Conservation (phyloP, 1,139 yeast genomes). For the Saccharomyces hybrid region DNA sequence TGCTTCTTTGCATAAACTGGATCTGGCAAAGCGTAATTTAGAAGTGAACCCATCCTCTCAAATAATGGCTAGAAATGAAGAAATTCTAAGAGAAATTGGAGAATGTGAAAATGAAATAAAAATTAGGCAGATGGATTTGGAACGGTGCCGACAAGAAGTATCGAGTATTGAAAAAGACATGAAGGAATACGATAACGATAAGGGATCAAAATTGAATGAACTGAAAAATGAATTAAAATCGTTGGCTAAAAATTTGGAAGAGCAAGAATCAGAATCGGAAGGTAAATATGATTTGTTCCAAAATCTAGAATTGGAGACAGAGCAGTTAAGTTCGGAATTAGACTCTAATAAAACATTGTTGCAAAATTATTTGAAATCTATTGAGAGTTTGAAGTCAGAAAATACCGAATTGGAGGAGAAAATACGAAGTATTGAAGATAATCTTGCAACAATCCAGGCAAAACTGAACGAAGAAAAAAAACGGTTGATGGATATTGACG, state of each 20-base stretch:
- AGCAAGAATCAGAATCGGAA: constrained; percentile 34
- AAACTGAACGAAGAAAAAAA: constrained; percentile 46
- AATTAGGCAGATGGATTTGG: constrained; percentile 13
- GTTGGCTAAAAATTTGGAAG: constrained; percentile 35
- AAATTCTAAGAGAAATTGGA: constrained; percentile 43
- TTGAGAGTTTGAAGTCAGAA: constrained; percentile 38
- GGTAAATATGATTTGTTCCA: constrained; percentile 50
- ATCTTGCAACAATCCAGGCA: constrained; percentile 16
- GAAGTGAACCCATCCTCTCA: constrained; percentile 49
- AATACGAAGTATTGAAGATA: constrained; percentile 15
- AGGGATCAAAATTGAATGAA: constrained; percentile 69
- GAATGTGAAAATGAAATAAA: constrained; percentile 31
- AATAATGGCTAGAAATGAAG: constrained; percentile 44
- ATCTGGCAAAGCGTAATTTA: constrained; percentile 51
- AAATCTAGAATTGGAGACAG: constrained; percentile 62
- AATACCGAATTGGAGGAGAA: constrained; percentile 29
- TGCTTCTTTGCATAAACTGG: constrained; percentile 59
- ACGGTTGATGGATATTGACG: constrained; percentile 61
- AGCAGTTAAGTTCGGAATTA: constrained; percentile 57
- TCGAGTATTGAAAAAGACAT: constrained; percentile 62
- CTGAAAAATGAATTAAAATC: constrained; percentile 48
- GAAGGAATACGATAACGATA: constrained; percentile 70
- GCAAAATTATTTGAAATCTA: constrained; percentile 30
- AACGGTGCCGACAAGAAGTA: constrained; percentile 37
- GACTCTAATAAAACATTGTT: constrained; percentile 39